These are phyloP conservation scores for Neonothopanus nambi DNA, from an alignment of 1,284 basidiomycete genomes.

Conservation along the genomic window DNA sequence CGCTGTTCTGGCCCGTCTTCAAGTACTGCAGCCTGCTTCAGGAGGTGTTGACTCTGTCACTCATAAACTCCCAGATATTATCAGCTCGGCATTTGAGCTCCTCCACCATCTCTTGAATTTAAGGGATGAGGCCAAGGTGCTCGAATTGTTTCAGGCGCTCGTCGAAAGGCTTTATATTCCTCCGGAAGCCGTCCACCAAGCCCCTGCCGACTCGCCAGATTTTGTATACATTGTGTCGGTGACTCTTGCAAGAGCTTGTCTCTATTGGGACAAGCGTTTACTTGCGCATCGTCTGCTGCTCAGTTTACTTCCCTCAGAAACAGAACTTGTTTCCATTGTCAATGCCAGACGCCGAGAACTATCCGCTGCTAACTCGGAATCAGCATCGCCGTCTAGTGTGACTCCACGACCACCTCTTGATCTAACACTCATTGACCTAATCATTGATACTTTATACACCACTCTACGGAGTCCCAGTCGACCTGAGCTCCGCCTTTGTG, in stretches of 20 bases:
- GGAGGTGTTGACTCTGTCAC: slow-evolving; percentile 25
- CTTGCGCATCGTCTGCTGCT: slow-evolving; percentile 40
- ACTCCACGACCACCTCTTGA: slow-evolving; percentile 14
- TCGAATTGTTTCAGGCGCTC: slow-evolving; percentile 10
- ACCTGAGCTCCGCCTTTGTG: slow-evolving; percentile 28
- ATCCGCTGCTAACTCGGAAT: not conserved
- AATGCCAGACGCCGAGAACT: not conserved
- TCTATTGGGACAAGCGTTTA: slow-evolving; percentile 49
- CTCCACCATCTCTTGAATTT: slow-evolving; percentile 34
- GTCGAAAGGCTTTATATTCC: slow-evolving; percentile 29
- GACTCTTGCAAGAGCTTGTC: slow-evolving; percentile 46
- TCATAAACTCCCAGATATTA: slow-evolving; percentile 31
- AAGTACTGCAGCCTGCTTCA: slow-evolving; percentile 20
- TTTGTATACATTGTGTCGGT: slow-evolving; percentile 45
- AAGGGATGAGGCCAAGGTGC: slow-evolving; percentile 31
- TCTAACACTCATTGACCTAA: slow-evolving; percentile 25
- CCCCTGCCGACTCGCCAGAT: slow-evolving; percentile 34
- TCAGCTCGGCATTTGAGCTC: slow-evolving; percentile 30
- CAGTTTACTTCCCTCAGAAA: slow-evolving; percentile 28
- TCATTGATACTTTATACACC: slow-evolving; percentile 37
- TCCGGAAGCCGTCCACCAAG: slow-evolving; percentile 38
- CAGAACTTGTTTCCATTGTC: not conserved
- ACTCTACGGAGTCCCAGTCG: slow-evolving; percentile 35
- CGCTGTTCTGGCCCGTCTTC: not conserved
- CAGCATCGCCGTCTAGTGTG: slow-evolving; percentile 12